Evolutionary conservation across 495 filamentous ascomycete genomes (phyloP).

Genomic region (Parathielavia appendiculata): DNA sequence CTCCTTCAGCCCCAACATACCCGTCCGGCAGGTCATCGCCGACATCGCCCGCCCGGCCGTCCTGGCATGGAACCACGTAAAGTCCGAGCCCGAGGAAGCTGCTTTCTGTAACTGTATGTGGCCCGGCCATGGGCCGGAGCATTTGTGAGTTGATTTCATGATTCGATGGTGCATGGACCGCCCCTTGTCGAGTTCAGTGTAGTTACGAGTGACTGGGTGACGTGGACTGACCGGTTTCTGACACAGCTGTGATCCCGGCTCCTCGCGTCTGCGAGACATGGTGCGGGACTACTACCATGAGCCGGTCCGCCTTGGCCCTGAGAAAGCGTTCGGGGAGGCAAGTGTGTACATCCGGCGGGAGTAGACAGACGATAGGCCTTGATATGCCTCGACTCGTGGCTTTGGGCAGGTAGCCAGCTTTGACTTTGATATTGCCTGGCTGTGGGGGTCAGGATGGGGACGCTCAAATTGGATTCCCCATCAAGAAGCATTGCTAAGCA

Average conservation of each 20-base stretch:
- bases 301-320: neutral
- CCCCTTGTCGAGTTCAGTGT: too few species aligned
- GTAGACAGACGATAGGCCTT: neutral
- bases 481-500: too few species aligned
- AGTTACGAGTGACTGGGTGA: too few species aligned
- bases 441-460: too few species aligned
- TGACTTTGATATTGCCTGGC: too few species aligned
- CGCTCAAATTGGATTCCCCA: too few species aligned
- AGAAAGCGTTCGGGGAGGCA: neutral
- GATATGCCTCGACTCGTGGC: too few species aligned
- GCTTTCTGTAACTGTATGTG: neutral
- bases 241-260: neutral
- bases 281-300: neutral
- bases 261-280: neutral
- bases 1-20: neutral
- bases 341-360: neutral
- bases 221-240: neutral
- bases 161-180: too few species aligned
- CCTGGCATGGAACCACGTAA: neutral
- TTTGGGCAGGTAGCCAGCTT: too few species aligned
- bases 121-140: too few species aligned
- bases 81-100: neutral
- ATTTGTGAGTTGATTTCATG: too few species aligned
- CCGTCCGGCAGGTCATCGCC: slow-evolving; percentile 7
- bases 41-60: slow-evolving; percentile 1